Evolutionary conservation across 306 rosid species (phyloP).

Genomic region (Medicago arabica): DNA sequence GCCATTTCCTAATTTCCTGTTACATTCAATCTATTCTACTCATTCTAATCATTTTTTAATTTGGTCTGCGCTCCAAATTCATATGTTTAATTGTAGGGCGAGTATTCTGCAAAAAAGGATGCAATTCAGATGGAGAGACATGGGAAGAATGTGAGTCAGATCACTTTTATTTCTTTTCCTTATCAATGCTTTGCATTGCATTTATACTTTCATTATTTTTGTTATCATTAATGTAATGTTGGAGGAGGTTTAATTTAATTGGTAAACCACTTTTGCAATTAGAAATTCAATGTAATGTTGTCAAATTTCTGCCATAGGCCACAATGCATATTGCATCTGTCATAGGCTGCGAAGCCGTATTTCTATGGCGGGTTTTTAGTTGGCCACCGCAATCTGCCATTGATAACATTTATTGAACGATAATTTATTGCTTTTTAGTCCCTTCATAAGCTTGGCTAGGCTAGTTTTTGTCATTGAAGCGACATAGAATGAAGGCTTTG

Average conservation of each 20-base stretch:
- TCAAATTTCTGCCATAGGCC: background rate
- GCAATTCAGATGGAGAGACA: slow-evolving; percentile 70
- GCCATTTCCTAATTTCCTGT: too few relatives aligned
- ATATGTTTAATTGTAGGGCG: slow-evolving; percentile 65
- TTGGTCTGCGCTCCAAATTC: background rate
- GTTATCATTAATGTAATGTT: too few relatives aligned
- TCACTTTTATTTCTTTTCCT: background rate
- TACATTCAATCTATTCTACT: too few relatives aligned
- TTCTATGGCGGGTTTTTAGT: background rate
- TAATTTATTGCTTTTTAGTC: background rate
- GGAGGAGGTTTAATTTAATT: too few relatives aligned
- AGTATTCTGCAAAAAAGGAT: slow-evolving; percentile 96
- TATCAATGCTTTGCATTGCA: background rate
- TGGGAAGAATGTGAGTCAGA: slow-evolving; percentile 82
- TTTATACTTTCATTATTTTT: background rate
- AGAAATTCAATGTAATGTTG: too few relatives aligned
- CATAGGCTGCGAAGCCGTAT: background rate
- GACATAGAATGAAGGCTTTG: background rate
- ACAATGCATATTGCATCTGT: background rate
- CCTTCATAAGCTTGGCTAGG: background rate
- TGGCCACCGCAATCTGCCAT: background rate
- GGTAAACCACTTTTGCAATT: too few relatives aligned
- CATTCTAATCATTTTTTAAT: too few relatives aligned
- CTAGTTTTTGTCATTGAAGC: background rate
- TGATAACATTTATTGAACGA: background rate